Evolutionary conservation across 1,284 basidiomycete genomes (phyloP).

Genomic region (Puccinia triticina): DNA sequence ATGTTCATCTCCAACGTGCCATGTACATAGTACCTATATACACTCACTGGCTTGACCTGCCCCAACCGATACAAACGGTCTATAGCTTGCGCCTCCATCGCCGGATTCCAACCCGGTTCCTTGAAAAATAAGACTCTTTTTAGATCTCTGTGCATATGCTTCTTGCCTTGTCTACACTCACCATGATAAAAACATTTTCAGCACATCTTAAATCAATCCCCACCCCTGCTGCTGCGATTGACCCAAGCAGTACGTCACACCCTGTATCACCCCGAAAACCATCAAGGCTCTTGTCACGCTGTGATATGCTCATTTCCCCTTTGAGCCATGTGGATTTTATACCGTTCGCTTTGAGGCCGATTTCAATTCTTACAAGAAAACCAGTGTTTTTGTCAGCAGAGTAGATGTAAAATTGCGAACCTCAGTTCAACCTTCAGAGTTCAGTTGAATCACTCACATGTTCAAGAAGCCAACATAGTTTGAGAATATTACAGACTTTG

Average conservation of each 20-base stretch:
- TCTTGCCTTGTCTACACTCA: not conserved
- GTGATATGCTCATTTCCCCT: not conserved
- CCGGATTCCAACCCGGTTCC: conserved; percentile 25
- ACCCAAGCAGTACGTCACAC: conserved; percentile 2
- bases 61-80: conserved; percentile 2
- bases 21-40: too few relatives aligned
- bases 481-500: conserved; percentile 1
- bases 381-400: not conserved
- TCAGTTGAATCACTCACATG: too few relatives aligned
- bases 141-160: not conserved
- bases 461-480: not conserved
- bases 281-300: not conserved
- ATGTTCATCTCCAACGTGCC: conserved; percentile 25
- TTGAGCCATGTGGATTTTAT: not conserved
- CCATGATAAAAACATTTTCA: conserved; percentile 13
- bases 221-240: not conserved
- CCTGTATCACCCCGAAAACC: not conserved
- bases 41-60: not conserved
- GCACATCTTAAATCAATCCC: conserved; percentile 30
- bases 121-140: not conserved
- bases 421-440: too few relatives aligned
- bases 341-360: not conserved
- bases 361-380: conserved; percentile 20
- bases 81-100: conserved; percentile 6
- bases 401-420: too few relatives aligned